Conservation (phyloP, 345 rosid species). For the Odontarrhena argentea region DNA sequence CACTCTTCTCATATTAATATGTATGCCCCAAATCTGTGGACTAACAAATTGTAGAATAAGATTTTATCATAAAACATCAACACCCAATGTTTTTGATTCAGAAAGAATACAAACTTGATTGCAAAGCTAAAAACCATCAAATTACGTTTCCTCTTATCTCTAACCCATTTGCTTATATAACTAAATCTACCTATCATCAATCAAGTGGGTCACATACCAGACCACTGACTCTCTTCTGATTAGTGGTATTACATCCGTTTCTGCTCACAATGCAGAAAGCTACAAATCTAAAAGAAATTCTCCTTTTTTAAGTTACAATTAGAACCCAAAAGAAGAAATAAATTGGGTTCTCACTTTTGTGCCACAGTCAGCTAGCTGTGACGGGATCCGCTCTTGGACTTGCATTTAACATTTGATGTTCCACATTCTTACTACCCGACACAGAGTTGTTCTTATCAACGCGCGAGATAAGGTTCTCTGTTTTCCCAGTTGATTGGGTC, state of each 20-base stretch:
- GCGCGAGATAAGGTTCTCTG: slow-evolving; percentile 40
- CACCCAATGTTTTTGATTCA: neutral
- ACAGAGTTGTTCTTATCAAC: slow-evolving; percentile 40
- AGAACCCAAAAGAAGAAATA: slow-evolving; percentile 5
- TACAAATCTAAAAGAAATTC: slow-evolving; percentile 20
- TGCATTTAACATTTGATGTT: slow-evolving; percentile 34
- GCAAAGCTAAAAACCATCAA: slow-evolving; percentile 26
- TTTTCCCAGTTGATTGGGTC: slow-evolving; percentile 33
- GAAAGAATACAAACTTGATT: slow-evolving; percentile 19
- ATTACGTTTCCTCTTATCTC: slow-evolving; percentile 25
- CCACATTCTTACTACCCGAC: slow-evolving; percentile 25
- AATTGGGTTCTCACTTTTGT: slow-evolving; percentile 1
- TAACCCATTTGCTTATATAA: slow-evolving; percentile 14
- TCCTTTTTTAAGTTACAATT: slow-evolving; percentile 17
- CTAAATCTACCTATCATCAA: slow-evolving; percentile 18
- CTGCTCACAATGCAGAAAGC: slow-evolving; percentile 29
- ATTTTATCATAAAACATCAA: neutral
- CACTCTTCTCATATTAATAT: too few relatives aligned
- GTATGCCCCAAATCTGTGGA: too few relatives aligned
- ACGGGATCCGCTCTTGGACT: slow-evolving; percentile 32
- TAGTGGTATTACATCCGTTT: slow-evolving; percentile 24
- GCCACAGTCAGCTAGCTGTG: slow-evolving; percentile 31
- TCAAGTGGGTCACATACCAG: slow-evolving; percentile 27
- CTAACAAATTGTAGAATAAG: too few relatives aligned
- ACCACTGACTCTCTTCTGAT: slow-evolving; percentile 9